A percentile compares a stretch with the other conserved stretches of the same genome.
Evolutionary conservation across 345 rosid species (phyloP).

Genomic region (Rhodamnia argentea): DNA sequence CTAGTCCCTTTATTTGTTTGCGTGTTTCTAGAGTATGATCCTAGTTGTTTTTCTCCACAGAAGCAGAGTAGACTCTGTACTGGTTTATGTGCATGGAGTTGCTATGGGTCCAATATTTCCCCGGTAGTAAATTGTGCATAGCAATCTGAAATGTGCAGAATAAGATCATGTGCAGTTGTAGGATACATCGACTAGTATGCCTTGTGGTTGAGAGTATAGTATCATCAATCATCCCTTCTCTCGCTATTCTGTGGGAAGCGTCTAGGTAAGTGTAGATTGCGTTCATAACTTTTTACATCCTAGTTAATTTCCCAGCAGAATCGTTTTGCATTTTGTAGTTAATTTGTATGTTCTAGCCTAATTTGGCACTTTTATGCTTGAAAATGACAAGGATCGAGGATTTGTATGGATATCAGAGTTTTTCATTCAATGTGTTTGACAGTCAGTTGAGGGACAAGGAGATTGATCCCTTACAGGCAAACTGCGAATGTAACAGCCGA

Average conservation of each 20-base stretch:
- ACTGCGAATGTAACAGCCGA: neutral
- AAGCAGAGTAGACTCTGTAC: neutral
- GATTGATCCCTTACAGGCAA: neutral
- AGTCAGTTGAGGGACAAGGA: neutral
- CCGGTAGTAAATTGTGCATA: neutral
- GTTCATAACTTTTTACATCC: neutral
- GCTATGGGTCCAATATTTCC: neutral
- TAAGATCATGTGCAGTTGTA: neutral
- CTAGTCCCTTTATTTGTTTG: neutral
- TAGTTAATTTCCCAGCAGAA: neutral
- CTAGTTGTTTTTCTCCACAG: neutral
- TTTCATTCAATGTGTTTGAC: neutral
- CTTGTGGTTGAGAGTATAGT: neutral
- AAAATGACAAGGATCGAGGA: neutral
- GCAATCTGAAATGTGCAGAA: neutral
- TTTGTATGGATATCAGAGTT: neutral
- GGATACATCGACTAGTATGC: neutral
- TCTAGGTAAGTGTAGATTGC: neutral
- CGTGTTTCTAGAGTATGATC: neutral
- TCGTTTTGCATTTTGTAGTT: neutral
- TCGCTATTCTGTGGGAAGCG: neutral
- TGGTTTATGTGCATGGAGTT: neutral
- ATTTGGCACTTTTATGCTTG: neutral
- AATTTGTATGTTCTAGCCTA: neutral
- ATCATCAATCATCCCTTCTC: neutral